These are phyloP conservation scores for Penicillium fimorum DNA, from an alignment of 495 filamentous ascomycete species.

Conservation along the genomic window DNA sequence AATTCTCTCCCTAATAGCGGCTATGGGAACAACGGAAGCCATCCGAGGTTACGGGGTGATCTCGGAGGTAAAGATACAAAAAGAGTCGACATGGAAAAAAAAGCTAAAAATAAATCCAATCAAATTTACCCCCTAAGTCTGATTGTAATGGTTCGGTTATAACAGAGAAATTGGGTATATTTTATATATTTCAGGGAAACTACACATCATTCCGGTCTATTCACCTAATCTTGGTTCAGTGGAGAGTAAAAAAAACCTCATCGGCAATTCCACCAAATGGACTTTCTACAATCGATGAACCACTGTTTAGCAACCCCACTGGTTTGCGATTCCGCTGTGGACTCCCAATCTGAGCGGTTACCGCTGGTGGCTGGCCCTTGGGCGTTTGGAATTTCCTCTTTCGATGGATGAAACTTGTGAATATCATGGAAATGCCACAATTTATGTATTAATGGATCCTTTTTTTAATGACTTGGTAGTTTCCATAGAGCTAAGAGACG, in stretches of 20 bases:
- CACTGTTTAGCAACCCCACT: slow-evolving; percentile 19
- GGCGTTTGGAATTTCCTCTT: neutral
- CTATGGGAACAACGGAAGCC: neutral
- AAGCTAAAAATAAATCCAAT: neutral
- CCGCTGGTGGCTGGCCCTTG: slow-evolving; percentile 13
- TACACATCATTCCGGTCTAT: neutral
- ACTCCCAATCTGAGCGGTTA: slow-evolving; percentile 19
- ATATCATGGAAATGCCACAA: neutral
- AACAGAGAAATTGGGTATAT: neutral
- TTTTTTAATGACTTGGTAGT: neutral
- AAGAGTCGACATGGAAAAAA: neutral
- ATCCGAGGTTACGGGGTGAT: neutral
- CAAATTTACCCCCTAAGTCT: neutral
- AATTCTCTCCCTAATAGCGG: neutral
- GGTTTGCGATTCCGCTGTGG: slow-evolving; percentile 31
- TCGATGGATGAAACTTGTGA: neutral
- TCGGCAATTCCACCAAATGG: neutral
- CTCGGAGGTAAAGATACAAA: neutral
- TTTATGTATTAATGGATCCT: no score
- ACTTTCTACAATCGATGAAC: neutral
- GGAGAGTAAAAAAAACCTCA: neutral
- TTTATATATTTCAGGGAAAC: neutral
- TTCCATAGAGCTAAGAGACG: no score
- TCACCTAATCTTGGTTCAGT: neutral
- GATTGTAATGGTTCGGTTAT: neutral